phyloP scores from a whole-genome alignment of 2,329 filamentous ascomycete genomes.

The Ophiocordyceps australis region DNA sequence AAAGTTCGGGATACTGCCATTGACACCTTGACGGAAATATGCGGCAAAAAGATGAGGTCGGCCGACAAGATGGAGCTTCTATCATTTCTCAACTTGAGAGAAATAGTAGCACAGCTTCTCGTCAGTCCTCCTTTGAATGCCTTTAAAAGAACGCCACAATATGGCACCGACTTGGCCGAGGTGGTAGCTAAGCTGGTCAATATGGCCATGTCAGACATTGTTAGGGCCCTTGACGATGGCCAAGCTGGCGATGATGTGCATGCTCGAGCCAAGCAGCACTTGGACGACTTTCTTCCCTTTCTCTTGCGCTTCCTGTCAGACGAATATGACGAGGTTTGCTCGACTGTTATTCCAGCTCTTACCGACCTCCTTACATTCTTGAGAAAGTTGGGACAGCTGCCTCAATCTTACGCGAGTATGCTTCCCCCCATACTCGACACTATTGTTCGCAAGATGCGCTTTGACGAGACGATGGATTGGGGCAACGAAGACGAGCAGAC shows the following conservation, averaged over 20 bases:
- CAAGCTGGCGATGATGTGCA: conserved; percentile 44
- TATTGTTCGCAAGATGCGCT: conserved; percentile 91
- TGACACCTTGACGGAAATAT: conserved; percentile 88
- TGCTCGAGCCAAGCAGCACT: conserved; percentile 60
- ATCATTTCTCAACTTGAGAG: conserved; percentile 68
- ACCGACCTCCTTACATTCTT: conserved; percentile 86
- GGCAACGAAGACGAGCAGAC: conserved; percentile 87
- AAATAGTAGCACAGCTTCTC: conserved; percentile 74
- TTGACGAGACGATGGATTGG: conserved; percentile 88
- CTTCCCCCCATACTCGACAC: conserved; percentile 77
- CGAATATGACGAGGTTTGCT: conserved; percentile 96
- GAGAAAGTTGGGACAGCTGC: conserved; percentile 60
- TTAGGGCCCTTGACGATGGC: conserved; percentile 61
- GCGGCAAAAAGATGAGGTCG: conserved; percentile 94
- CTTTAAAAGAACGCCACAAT: conserved; percentile 62
- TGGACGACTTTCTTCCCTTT: conserved; percentile 71
- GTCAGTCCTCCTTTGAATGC: conserved; percentile 66
- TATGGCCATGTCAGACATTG: conserved; percentile 70
- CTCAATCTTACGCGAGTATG: conserved; percentile 61
- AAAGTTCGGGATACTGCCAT: conserved; percentile 81
- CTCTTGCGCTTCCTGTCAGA: conserved; percentile 91
- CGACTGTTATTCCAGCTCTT: conserved; percentile 81
- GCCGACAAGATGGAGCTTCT: conserved; percentile 91
- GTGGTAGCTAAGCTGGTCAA: conserved; percentile 93
- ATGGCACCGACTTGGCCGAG: conserved; percentile 91